Conservation (phyloP, 352 stramenopile species). For the Hyaloperonospora arabidopsidis region DNA sequence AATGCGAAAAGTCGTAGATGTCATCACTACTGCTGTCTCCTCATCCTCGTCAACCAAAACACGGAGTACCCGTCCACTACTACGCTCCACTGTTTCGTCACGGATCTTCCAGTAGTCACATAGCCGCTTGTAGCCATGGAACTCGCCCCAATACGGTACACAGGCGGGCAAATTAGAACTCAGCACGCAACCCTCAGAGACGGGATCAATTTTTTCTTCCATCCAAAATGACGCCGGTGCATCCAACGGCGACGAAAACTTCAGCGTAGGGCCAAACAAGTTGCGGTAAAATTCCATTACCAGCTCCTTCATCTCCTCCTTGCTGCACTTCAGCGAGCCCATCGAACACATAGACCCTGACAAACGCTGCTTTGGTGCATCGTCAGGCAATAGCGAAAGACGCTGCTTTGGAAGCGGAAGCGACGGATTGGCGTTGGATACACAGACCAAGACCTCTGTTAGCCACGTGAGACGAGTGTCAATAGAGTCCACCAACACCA, state of each 20-base stretch:
- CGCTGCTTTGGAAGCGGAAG: conserved; percentile 37
- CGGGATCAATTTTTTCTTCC: conserved; percentile 74
- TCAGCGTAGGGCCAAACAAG: conserved; percentile 64
- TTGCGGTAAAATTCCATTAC: conserved; percentile 77
- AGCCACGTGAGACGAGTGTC: conserved; percentile 75
- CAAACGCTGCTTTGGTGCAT: conserved; percentile 30
- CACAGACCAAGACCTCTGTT: conserved; percentile 65
- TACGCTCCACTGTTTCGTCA: conserved; percentile 79
- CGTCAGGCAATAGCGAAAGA: conserved; percentile 46
- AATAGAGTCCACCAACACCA: conserved; percentile 81
- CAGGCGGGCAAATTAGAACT: conserved; percentile 82
- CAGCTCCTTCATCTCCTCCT: conserved; percentile 68
- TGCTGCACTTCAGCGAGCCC: conserved; percentile 39
- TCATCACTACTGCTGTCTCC: conserved; percentile 83
- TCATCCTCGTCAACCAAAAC: conserved; percentile 82
- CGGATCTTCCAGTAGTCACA: conserved; percentile 86
- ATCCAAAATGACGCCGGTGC: conserved; percentile 76
- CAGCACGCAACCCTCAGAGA: conserved; percentile 61
- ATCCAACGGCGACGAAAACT: conserved; percentile 73
- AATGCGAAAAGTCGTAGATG: conserved; percentile 80
- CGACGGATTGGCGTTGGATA: conserved; percentile 41
- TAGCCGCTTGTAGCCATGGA: conserved; percentile 81
- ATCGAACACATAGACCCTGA: conserved; percentile 30
- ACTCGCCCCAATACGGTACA: conserved; percentile 84
- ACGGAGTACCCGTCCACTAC: conserved; percentile 70